Percentiles rank a stretch among this genome's conserved stretches.
Conservation (phyloP, 1,284 basidiomycete species). For the Chalciporus sp. region DNA sequence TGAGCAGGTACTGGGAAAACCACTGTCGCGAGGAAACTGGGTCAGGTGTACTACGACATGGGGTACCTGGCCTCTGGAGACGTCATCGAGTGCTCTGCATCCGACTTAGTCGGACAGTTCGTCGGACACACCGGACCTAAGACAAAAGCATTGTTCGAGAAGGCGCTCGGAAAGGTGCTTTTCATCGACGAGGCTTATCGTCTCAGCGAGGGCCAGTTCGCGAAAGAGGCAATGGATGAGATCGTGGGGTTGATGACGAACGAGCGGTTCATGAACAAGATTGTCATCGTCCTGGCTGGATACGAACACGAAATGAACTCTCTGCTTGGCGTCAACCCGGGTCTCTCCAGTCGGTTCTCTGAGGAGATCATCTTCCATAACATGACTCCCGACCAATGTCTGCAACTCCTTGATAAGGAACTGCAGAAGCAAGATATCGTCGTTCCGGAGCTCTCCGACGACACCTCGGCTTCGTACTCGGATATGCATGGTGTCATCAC, state of each 20-base stretch:
- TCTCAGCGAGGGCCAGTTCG: conserved; percentile 58
- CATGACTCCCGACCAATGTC: conserved; percentile 50
- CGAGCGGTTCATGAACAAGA: conserved; percentile 52
- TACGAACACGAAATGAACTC: conserved; percentile 67
- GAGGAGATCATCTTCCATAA: conserved; percentile 58
- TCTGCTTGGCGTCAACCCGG: conserved; percentile 57
- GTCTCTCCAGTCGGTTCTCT: conserved; percentile 68
- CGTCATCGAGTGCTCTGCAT: conserved; percentile 63
- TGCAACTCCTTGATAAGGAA: conserved; percentile 50
- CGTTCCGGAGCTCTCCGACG: conserved; percentile 41
- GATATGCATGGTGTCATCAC: conserved; percentile 30
- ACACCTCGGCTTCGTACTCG: conserved; percentile 19
- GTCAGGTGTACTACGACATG: conserved; percentile 62
- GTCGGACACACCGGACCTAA: conserved; percentile 70
- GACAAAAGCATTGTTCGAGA: conserved; percentile 55
- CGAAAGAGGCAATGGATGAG: conserved; percentile 68
- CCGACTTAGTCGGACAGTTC: conserved; percentile 65
- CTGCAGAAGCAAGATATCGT: conserved; percentile 45
- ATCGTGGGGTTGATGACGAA: conserved; percentile 63
- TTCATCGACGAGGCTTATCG: conserved; percentile 71
- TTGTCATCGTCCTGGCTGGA: conserved; percentile 68
- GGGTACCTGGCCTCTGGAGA: conserved; percentile 55
- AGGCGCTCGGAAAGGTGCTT: conserved; percentile 61
- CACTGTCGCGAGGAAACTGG: conserved; percentile 44
- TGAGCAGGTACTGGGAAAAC: conserved; percentile 42